Conservation (phyloP, 805 yeast species). For the Candida tammaniensis region DNA sequence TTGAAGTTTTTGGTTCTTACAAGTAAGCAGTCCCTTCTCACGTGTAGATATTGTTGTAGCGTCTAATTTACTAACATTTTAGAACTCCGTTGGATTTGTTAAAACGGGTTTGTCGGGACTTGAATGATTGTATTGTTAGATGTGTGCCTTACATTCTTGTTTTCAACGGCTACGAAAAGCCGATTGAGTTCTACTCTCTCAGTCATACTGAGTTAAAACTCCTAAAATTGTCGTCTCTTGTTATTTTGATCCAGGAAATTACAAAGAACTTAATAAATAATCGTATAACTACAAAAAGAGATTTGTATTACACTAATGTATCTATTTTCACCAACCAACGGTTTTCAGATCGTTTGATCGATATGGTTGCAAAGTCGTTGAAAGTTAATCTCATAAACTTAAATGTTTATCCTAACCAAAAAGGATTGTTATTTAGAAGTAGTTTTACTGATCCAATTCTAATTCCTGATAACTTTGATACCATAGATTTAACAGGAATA, state of each 20-base stretch:
- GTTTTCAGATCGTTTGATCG: constrained; percentile 38
- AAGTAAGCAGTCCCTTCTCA: no score
- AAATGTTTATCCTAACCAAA: constrained; percentile 51
- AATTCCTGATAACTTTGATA: constrained; percentile 15
- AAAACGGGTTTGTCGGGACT: no score
- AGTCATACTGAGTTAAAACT: constrained; percentile 3
- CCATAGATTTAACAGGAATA: not conserved
- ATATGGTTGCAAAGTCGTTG: constrained; percentile 35
- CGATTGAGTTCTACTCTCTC: not conserved
- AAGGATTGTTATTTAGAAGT: constrained; percentile 48
- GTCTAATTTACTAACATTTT: no score
- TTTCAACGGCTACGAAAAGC: not conserved
- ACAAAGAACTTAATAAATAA: constrained; percentile 1
- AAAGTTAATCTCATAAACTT: constrained; percentile 36
- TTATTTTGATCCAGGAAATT: constrained; percentile 1
- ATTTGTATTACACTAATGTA: constrained; percentile 58
- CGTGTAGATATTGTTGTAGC: no score
- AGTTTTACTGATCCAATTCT: constrained; percentile 15
- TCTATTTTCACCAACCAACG: constrained; percentile 45
- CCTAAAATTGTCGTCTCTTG: constrained; percentile 1
- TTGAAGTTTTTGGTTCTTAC: no score
- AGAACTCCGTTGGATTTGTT: no score
- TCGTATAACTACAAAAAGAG: constrained; percentile 46
- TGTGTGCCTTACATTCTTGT: no score
- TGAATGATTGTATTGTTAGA: no score